A percentile compares a stretch with the other conserved stretches of the same genome.
These are phyloP conservation scores for Phytomonas francai DNA, from an alignment of 208 protist species.

Conservation along the genomic window DNA sequence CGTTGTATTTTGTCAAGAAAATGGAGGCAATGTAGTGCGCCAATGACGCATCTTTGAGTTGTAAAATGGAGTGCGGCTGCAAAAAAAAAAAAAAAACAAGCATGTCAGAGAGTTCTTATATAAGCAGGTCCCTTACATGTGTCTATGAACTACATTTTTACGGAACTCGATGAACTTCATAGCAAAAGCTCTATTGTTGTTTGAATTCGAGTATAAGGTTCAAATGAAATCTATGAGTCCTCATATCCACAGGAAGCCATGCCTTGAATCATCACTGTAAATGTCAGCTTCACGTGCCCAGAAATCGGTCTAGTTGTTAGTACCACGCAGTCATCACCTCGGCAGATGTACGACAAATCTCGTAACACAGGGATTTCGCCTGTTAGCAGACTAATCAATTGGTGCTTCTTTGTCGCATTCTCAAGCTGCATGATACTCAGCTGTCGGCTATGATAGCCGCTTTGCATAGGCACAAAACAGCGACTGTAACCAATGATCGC, in stretches of 20 bases:
- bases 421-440: constrained; percentile 71
- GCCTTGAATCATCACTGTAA: constrained; percentile 68
- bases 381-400: constrained; percentile 46
- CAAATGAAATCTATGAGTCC: not conserved
- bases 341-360: constrained; percentile 72
- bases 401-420: constrained; percentile 51
- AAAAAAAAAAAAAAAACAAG: not conserved
- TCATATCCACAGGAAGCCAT: constrained; percentile 71
- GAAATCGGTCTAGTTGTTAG: constrained; percentile 47
- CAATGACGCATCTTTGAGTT: not conserved
- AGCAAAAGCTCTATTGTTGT: not conserved
- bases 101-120: not conserved
- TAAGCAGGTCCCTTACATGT: not conserved
- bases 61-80: not conserved
- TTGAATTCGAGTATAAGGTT: not conserved
- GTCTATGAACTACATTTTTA: not conserved
- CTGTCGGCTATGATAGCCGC: constrained; percentile 41
- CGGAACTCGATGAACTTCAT: not conserved
- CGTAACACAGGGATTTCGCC: constrained; percentile 59
- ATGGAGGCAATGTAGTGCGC: too few species aligned
- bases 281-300: constrained; percentile 54
- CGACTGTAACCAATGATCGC: constrained; percentile 64
- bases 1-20: too few species aligned
- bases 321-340: constrained; percentile 70
- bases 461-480: constrained; percentile 72